phyloP scores from a whole-genome alignment of 2,329 filamentous ascomycete species.

The Dactylellina leptospora region DNA sequence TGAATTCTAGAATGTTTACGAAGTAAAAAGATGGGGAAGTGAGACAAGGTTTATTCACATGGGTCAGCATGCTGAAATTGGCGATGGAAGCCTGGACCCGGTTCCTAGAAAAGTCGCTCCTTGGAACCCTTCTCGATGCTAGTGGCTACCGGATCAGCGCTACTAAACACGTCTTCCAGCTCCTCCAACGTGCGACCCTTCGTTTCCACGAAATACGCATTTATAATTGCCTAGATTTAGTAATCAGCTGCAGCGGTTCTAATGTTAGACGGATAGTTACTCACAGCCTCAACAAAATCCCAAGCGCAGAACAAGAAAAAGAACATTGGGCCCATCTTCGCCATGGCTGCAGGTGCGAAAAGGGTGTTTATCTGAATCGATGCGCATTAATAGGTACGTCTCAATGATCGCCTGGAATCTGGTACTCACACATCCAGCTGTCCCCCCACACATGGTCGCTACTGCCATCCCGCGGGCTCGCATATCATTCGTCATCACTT shows the following conservation, averaged over 20 bases:
- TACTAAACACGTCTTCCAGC: constrained; percentile 56
- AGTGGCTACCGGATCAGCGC: constrained; percentile 54
- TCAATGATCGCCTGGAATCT: neutral
- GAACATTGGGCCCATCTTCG: constrained; percentile 62
- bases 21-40: neutral
- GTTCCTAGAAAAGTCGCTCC: constrained; percentile 40
- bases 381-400: constrained; percentile 24
- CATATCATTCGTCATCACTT: constrained; percentile 61
- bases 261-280: constrained; percentile 55
- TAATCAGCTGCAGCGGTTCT: neutral
- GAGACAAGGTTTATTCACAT: too few relatives aligned
- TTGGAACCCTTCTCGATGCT: constrained; percentile 44
- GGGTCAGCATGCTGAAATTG: too few relatives aligned
- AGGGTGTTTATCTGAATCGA: constrained; percentile 58
- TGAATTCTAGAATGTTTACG: too few relatives aligned
- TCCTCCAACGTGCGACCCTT: constrained; percentile 56
- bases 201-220: constrained; percentile 54
- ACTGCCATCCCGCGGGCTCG: constrained; percentile 61
- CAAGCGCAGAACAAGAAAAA: constrained; percentile 64
- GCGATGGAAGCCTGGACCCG: too few relatives aligned
- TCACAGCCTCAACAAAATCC: constrained; percentile 62
- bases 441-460: constrained; percentile 60
- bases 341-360: constrained; percentile 56
- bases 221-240: constrained; percentile 33
- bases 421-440: constrained; percentile 59